Evolutionary conservation across 106 monocot genomes (phyloP).

Genomic region (Apostasia shenzhenica): DNA sequence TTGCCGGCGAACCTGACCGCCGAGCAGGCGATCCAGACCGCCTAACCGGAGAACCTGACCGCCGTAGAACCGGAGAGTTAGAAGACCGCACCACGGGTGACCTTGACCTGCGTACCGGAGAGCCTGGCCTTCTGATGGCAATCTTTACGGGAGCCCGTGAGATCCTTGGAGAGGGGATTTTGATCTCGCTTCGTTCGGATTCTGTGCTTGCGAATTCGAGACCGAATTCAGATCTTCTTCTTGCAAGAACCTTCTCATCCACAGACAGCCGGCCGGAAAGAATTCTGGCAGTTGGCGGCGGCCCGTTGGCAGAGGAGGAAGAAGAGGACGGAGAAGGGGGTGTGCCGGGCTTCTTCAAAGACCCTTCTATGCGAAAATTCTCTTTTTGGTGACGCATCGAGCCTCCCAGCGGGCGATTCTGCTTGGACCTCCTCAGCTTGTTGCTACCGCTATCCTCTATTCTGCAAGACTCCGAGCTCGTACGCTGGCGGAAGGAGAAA

Average conservation of each 20-base stretch:
- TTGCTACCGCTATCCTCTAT: neutral
- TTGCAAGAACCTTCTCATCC: neutral
- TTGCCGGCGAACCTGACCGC: no score
- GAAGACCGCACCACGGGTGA: neutral
- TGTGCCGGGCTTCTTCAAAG: conserved; percentile 1
- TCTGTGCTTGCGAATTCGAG: conserved; percentile 25
- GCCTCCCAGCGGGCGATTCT: conserved; percentile 17
- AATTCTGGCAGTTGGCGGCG: neutral
- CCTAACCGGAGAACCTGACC: no score
- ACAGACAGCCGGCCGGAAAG: conserved; percentile 17
- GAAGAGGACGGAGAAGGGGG: conserved; percentile 5
- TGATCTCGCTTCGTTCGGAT: conserved; percentile 19
- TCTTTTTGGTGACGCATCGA: conserved; percentile 28
- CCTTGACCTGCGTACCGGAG: neutral
- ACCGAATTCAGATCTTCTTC: conserved; percentile 11
- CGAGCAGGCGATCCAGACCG: no score
- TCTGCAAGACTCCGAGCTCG: conserved; percentile 1
- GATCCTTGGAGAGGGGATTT: neutral
- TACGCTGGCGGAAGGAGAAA: conserved; percentile 18
- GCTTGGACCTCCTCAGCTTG: neutral
- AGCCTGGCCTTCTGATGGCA: neutral
- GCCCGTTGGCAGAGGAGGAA: neutral
- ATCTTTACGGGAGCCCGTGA: conserved; percentile 8
- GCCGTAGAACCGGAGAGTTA: no score
- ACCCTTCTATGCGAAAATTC: conserved; percentile 13